A percentile compares a stretch with the other conserved stretches of the same genome.
These are phyloP conservation scores for Trametes coccinea DNA, from an alignment of 768 basidiomycete species.

Conservation along the genomic window DNA sequence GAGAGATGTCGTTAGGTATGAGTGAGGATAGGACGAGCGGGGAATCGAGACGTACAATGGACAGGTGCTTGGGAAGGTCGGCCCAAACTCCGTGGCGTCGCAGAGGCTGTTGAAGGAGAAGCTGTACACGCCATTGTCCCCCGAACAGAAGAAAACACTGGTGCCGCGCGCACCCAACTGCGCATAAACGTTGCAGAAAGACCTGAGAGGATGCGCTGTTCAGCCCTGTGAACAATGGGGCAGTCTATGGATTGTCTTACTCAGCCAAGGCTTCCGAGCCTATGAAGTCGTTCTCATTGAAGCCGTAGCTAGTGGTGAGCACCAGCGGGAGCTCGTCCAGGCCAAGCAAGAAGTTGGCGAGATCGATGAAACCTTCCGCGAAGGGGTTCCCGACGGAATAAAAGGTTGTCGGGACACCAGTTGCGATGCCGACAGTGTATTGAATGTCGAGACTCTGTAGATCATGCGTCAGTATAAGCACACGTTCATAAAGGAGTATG, in stretches of 20 bases:
- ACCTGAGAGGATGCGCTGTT: no score
- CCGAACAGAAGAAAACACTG: constrained; percentile 35
- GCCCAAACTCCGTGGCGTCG: constrained; percentile 29
- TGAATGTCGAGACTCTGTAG: constrained; percentile 35
- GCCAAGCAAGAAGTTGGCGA: constrained; percentile 22
- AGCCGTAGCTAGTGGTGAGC: constrained; percentile 33
- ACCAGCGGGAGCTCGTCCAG: constrained; percentile 29
- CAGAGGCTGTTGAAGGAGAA: constrained; percentile 23
- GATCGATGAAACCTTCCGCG: not conserved
- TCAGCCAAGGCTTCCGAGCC: constrained; percentile 20
- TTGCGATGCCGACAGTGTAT: constrained; percentile 36
- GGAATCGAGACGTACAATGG: constrained; percentile 16
- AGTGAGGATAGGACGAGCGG: no score
- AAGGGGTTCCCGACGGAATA: constrained; percentile 31
- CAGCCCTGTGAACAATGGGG: no score
- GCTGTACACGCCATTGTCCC: constrained; percentile 34
- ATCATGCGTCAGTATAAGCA: not conserved
- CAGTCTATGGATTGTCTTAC: not conserved
- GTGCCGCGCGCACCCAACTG: constrained; percentile 34
- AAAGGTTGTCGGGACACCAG: constrained; percentile 33
- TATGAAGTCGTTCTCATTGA: constrained; percentile 28
- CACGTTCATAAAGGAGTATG: not conserved
- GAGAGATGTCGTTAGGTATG: no score
- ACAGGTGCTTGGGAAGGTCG: constrained; percentile 35
- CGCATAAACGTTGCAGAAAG: constrained; percentile 31